Percentiles rank a stretch among this genome's conserved stretches.
These are phyloP conservation scores for Colletotrichum navitas DNA, from an alignment of 2,329 filamentous ascomycete species.

Conservation along the genomic window DNA sequence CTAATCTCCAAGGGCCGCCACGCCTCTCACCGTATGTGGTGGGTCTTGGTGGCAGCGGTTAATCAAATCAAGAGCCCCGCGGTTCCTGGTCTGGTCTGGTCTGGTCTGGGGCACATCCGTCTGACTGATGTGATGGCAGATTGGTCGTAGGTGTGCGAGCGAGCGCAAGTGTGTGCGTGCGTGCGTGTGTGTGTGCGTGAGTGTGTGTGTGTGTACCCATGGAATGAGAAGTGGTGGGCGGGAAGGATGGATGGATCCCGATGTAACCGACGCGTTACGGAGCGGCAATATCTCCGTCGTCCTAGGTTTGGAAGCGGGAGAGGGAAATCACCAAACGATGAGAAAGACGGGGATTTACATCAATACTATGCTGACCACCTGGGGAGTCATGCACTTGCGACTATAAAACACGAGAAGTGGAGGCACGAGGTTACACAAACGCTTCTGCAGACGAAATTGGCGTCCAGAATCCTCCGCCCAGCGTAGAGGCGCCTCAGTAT, in stretches of 20 bases:
- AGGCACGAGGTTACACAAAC: conserved; percentile 34
- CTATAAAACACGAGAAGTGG: conserved; percentile 26
- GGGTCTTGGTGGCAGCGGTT: conserved; percentile 24
- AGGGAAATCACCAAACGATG: conserved; percentile 19
- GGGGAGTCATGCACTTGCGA: conserved; percentile 22
- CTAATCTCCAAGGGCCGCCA: conserved; percentile 32
- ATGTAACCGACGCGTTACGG: conserved; percentile 34
- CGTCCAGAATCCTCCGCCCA: conserved; percentile 5
- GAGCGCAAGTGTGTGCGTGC: conserved; percentile 1
- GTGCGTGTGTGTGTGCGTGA: conserved; percentile 11
- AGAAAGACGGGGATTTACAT: conserved; percentile 21
- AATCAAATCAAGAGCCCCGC: conserved; percentile 28
- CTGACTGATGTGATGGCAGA: conserved; percentile 35
- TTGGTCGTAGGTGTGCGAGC: conserved; percentile 17
- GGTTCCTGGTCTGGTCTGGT: conserved; percentile 30
- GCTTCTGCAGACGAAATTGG: conserved; percentile 36
- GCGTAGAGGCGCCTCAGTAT: background rate
- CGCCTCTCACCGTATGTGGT: conserved; percentile 33
- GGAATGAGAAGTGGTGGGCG: conserved; percentile 24
- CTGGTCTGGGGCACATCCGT: conserved; percentile 21
- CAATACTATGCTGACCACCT: conserved; percentile 36
- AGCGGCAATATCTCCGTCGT: conserved; percentile 25
- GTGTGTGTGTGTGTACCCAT: conserved; percentile 32
- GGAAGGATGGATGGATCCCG: conserved; percentile 25
- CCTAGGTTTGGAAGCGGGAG: conserved; percentile 9